A percentile compares a stretch with the other conserved stretches of the same genome.
Conservation (phyloP, 345 rosid genomes). For the Euclidium syriacum region DNA sequence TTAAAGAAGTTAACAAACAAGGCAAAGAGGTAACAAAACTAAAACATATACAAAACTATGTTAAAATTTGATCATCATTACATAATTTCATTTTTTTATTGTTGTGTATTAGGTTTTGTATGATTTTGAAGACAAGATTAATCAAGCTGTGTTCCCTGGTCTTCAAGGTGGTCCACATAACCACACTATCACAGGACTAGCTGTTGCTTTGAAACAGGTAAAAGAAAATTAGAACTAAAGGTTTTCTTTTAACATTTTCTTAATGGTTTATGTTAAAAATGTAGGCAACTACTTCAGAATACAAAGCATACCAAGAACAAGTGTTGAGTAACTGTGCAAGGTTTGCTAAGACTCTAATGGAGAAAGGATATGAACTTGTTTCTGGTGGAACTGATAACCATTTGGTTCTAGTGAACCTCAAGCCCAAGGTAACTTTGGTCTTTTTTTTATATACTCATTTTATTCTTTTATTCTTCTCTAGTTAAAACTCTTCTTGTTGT, state of each 20-base stretch:
- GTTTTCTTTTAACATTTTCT: not conserved
- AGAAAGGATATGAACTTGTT: conserved; percentile 79
- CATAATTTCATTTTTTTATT: not conserved
- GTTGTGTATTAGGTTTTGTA: conserved; percentile 61
- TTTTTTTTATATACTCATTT: not conserved
- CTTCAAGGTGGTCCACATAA: conserved; percentile 99
- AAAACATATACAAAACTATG: too few species aligned
- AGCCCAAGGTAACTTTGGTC: conserved; percentile 62
- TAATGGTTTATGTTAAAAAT: not conserved
- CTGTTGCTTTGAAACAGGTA: conserved; percentile 95
- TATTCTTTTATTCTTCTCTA: not conserved
- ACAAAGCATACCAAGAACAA: conserved; percentile 97
- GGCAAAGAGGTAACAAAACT: conserved; percentile 63
- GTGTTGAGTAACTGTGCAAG: conserved; percentile 77
- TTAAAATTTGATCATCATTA: too few species aligned
- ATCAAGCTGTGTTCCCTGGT: conserved; percentile 98
- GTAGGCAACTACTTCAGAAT: conserved; percentile 91
- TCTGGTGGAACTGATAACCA: conserved; percentile 99
- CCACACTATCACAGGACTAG: conserved; percentile 96
- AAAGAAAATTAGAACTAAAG: not conserved
- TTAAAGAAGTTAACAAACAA: conserved; percentile 88
- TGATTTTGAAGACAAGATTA: conserved; percentile 94
- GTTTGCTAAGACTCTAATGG: conserved; percentile 72
- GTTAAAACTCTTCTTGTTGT: not conserved
- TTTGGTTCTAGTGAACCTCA: conserved; percentile 91